Base-by-base conservation (phyloP, 1,284 basidiomycete species). In the Fomitopsis palustris region DNA sequence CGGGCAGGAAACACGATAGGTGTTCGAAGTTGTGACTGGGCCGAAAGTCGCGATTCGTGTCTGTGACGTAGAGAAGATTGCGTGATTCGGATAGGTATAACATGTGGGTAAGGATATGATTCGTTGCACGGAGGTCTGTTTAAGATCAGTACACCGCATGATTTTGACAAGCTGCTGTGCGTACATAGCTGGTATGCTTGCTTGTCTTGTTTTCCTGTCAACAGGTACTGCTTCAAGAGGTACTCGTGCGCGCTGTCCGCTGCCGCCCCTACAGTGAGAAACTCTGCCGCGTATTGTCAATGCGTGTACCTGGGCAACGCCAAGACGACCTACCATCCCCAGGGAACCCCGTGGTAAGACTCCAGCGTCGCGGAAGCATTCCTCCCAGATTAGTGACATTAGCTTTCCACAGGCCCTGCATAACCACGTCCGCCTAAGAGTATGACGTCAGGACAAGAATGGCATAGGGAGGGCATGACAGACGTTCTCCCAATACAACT, bases 181-280 rank as follows among this genome's bases (percentile, higher is more conserved):
- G 43, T 72, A 90, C 88, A 91, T 75, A 88, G 78, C 64, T 87
- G 80, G 4, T 86, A 75, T 61, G 80, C 82, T 27, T 74, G 73
- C 62, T 75, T 79, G 66, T 91, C 87, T 3, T 80, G 78, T 63
- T 81, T 77, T 17, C 77, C 83, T 4, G 86, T 86, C 19, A 90
- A 76, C 10, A 91, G 73, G 70, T 84, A 89, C 60, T 88, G 83
- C 66, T 92, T 92, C 39, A 92, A 78, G 21, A 89, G 78, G 66
- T 92, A 92, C 69, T 92, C 89, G 59, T 91, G 85, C 2, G 81
- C 83, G 65, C 88, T 90, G 63, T 92, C 88, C 2, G 86, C 85
- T 49, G 76, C 77, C 0, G 80, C 83, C 16, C 88, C 88, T 4
- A 88, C 81, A 0, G 85, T 86, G 64, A 64, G 31, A 62, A 55